Evolutionary conservation across 1,284 basidiomycete species (phyloP).

Genomic region (Ceratobasidium sp.): DNA sequence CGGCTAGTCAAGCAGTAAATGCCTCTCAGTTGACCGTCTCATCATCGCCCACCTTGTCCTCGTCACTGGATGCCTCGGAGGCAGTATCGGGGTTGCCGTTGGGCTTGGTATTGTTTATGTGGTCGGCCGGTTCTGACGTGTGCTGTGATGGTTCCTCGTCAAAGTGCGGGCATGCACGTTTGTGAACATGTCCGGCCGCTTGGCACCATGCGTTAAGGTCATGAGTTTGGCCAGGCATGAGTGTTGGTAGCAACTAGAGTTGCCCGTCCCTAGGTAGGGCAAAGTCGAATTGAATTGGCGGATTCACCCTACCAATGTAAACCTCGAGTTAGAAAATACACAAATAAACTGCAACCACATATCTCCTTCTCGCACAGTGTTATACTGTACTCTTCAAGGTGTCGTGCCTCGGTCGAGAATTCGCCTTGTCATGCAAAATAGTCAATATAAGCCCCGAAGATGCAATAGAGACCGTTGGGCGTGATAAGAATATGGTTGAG

Average conservation of each 20-base stretch:
- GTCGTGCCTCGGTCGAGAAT: background rate
- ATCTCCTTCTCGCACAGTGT: background rate
- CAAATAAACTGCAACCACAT: background rate
- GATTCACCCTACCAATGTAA: background rate
- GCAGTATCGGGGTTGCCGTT: background rate
- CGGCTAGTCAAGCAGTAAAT: background rate
- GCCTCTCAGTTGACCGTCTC: background rate
- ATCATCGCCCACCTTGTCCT: background rate
- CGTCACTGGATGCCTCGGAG: background rate
- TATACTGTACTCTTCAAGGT: background rate
- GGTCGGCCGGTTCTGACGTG: background rate
- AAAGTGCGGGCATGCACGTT: background rate
- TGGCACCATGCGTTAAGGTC: conserved; percentile 41
- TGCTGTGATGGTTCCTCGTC: background rate
- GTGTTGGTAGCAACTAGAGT: conserved; percentile 48
- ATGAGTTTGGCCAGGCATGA: conserved; percentile 51
- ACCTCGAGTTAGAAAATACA: background rate
- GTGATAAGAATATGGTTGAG: conserved; percentile 21
- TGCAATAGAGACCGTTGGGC: conserved; percentile 4
- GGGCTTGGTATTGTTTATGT: background rate
- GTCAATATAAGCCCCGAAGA: background rate
- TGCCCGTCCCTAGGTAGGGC: background rate
- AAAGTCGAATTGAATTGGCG: background rate
- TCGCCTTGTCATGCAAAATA: background rate
- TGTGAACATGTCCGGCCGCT: conserved; percentile 9